phyloP scores from a whole-genome alignment of 2,329 filamentous ascomycete genomes.

The Monosporascus sp. region DNA sequence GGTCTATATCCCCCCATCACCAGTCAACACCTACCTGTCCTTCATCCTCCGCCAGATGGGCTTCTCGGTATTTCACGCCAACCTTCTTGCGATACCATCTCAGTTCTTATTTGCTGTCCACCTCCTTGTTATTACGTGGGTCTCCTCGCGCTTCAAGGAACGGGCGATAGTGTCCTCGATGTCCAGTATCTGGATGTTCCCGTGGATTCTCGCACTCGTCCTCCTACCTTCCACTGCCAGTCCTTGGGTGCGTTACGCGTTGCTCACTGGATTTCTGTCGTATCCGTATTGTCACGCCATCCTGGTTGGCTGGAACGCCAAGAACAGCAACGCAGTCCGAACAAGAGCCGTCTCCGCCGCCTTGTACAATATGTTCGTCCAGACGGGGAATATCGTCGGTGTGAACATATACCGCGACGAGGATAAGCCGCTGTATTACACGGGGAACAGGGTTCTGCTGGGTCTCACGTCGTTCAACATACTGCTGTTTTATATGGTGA shows the following conservation, averaged over 20 bases:
- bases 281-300: slow-evolving; percentile 47
- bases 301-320: slow-evolving; percentile 41
- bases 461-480: slow-evolving; percentile 44
- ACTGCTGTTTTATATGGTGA: slow-evolving; percentile 37
- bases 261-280: slow-evolving; percentile 35
- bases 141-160: slow-evolving; percentile 31
- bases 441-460: slow-evolving; percentile 45
- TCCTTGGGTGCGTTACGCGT: slow-evolving; percentile 37
- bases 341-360: slow-evolving; percentile 42
- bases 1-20: slow-evolving; percentile 47
- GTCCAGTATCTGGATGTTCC: slow-evolving; percentile 46
- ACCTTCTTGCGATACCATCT: slow-evolving; percentile 57
- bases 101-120: slow-evolving; percentile 42
- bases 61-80: slow-evolving; percentile 57
- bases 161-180: slow-evolving; percentile 39
- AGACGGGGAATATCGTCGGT: slow-evolving; percentile 37
- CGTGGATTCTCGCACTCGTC: slow-evolving; percentile 40
- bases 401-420: slow-evolving; percentile 50
- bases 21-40: slow-evolving; percentile 51
- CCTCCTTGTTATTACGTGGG: slow-evolving; percentile 15
- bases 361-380: slow-evolving; percentile 45
- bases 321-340: slow-evolving; percentile 43
- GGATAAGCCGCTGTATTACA: slow-evolving; percentile 47
- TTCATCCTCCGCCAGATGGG: slow-evolving; percentile 52
- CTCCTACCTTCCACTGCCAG: slow-evolving; percentile 30